phyloP scores from a whole-genome alignment of 2,329 filamentous ascomycete genomes.

The Amylocarpus encephaloides region DNA sequence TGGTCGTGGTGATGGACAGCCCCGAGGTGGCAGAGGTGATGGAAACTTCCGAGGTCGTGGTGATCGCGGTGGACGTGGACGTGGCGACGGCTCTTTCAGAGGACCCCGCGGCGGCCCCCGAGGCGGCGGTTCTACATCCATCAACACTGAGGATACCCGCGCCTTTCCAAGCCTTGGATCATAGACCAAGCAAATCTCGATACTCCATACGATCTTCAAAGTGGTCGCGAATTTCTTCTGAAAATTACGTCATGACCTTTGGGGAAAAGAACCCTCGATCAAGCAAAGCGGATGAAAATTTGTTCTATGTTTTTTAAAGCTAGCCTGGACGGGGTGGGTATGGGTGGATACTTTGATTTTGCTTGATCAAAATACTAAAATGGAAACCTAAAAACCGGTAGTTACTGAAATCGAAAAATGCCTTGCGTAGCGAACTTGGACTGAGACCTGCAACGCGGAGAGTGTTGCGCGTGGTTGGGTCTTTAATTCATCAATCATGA shows the following conservation, averaged over 20 bases:
- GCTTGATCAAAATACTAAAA: slow-evolving; percentile 1
- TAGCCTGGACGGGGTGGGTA: slow-evolving; percentile 1
- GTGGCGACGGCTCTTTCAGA: slow-evolving; percentile 39
- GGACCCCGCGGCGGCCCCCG: slow-evolving; percentile 39
- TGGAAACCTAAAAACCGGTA: slow-evolving; percentile 2
- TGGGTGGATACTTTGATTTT: slow-evolving; percentile 9
- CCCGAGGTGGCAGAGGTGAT: slow-evolving; percentile 44
- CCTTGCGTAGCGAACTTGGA: not conserved
- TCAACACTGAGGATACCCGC: slow-evolving; percentile 43
- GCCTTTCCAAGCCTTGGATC: slow-evolving; percentile 48
- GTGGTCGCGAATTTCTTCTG: slow-evolving; percentile 7
- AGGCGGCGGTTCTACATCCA: slow-evolving; percentile 30
- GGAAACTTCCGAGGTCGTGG: slow-evolving; percentile 36
- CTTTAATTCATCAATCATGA: slow-evolving; percentile 6
- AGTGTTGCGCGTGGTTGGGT: slow-evolving; percentile 1
- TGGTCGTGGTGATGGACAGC: slow-evolving; percentile 45
- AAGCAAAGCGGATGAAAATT: slow-evolving; percentile 2
- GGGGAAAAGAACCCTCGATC: slow-evolving; percentile 4
- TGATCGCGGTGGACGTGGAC: slow-evolving; percentile 38
- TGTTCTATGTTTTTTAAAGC: slow-evolving; percentile 5
- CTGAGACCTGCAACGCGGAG: not conserved
- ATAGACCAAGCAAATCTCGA: slow-evolving; percentile 21
- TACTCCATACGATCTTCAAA: slow-evolving; percentile 17
- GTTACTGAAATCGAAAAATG: not conserved
- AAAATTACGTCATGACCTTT: slow-evolving; percentile 11